phyloP scores from a whole-genome alignment of 768 basidiomycete genomes.

The Nidularia pulvinata region DNA sequence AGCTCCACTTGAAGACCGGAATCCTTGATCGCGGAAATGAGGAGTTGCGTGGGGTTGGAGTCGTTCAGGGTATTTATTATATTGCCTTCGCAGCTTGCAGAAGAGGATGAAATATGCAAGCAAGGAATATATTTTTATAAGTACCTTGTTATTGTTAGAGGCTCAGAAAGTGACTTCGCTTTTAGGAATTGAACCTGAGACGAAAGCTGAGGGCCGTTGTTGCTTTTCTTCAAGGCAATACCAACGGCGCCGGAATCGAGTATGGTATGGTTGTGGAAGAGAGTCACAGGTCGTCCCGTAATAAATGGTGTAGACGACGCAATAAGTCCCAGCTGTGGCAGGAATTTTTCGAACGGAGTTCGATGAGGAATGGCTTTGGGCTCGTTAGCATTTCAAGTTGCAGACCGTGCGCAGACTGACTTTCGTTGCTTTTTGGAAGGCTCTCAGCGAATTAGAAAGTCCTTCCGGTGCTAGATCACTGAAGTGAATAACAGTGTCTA shows the following conservation, averaged over 20 bases:
- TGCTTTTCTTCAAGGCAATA: slow-evolving; percentile 36
- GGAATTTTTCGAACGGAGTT: neutral
- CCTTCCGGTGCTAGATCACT: slow-evolving; percentile 62
- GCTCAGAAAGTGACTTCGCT: slow-evolving; percentile 38
- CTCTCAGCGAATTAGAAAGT: slow-evolving; percentile 38
- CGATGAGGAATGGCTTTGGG: neutral
- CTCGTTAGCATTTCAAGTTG: neutral
- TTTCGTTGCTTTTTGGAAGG: slow-evolving; percentile 46
- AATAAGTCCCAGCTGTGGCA: slow-evolving; percentile 59
- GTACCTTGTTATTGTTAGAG: slow-evolving; percentile 57
- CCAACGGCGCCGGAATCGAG: slow-evolving; percentile 72
- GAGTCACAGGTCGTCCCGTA: slow-evolving; percentile 72
- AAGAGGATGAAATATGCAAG: neutral
- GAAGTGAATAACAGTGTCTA: slow-evolving; percentile 48
- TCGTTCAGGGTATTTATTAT: slow-evolving; percentile 59
- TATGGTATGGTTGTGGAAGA: slow-evolving; percentile 58
- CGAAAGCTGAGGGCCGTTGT: neutral
- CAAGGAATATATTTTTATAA: neutral
- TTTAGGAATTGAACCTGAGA: slow-evolving; percentile 31
- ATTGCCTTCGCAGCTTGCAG: slow-evolving; percentile 66
- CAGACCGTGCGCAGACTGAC: slow-evolving; percentile 25
- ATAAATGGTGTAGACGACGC: slow-evolving; percentile 80
- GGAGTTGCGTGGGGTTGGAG: slow-evolving; percentile 58
- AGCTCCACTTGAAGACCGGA: slow-evolving; percentile 20
- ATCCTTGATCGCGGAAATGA: slow-evolving; percentile 52